Evolutionary conservation across 73 alveolate species (phyloP).

Genomic region (Stentor roeselii): DNA sequence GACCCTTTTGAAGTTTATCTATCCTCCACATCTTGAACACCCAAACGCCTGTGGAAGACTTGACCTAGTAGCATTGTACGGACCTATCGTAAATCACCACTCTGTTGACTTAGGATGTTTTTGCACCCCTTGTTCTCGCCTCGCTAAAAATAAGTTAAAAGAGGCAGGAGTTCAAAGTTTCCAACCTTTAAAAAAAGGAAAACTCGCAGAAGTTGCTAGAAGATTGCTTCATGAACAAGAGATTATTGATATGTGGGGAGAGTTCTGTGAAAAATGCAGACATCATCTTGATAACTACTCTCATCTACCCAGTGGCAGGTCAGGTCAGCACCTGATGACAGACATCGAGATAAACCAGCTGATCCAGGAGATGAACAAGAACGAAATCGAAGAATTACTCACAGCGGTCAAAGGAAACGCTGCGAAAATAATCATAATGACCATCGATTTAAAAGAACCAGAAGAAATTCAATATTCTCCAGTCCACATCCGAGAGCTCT

Average conservation of each 20-base stretch:
- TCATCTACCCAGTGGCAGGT: constrained; percentile 91
- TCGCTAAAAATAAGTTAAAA: constrained; percentile 59
- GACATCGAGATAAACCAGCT: constrained; percentile 87
- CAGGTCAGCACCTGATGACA: constrained; percentile 82
- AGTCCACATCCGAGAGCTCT: constrained; percentile 70
- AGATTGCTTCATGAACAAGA: constrained; percentile 72
- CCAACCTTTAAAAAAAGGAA: constrained; percentile 42
- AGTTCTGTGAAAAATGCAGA: constrained; percentile 76
- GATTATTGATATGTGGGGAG: constrained; percentile 39
- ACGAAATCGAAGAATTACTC: constrained; percentile 78
- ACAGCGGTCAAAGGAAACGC: constrained; percentile 91
- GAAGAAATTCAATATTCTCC: constrained; percentile 79
- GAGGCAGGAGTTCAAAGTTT: constrained; percentile 38
- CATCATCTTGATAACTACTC: constrained; percentile 78
- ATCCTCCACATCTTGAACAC: constrained; percentile 95
- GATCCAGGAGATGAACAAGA: constrained; percentile 82
- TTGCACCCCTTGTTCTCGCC: constrained; percentile 69
- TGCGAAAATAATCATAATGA: constrained; percentile 89
- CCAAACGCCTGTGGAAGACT: constrained; percentile 91
- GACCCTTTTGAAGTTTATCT: constrained; percentile 78
- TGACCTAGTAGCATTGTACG: constrained; percentile 89
- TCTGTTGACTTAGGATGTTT: constrained; percentile 80
- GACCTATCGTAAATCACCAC: constrained; percentile 89
- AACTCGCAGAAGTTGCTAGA: constrained; percentile 53
- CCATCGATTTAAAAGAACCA: constrained; percentile 83